Evolutionary conservation across 2,329 filamentous ascomycete species (phyloP), one percentile per base, ranked within the genome.

Genomic region (Diplodia mutila): DNA sequence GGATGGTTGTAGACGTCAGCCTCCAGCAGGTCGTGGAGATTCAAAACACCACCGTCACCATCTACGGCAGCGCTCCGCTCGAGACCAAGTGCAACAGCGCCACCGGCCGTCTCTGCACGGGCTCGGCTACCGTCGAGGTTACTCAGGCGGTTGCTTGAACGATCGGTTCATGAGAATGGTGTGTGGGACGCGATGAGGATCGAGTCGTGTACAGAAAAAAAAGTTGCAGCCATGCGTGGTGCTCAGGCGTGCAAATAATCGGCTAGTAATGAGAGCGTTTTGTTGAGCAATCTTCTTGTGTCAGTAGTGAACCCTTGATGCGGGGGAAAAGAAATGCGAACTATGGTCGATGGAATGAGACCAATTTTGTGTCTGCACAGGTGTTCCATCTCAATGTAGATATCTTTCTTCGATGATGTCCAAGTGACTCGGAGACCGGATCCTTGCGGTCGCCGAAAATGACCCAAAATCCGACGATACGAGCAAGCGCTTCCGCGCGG

Each of bases 111-210:
- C n/a, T 29, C 46, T 63, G 59, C 42, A 51, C 18, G 0, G 59
- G 59, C 42, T 63, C 59, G 16, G 42, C 42, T 27, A 63, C 59
- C 4, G 59, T 63, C 7, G 59, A 63, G 46, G 59, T 63, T 7
- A 49, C 59, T 7, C n/a, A 49, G 42, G 59, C 59, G 18, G n/a
- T 51, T 63, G 59, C 46, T 63, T 63, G 25, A 42, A 49, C 27
- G 57, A 18, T 23, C 1, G 6, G 4, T 9, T 34, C 18, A 34
- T 34, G 42, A 18, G 14, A 32, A 21, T 4, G n/a, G 6, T 7
- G n/a, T 12, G n/a, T 4, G 29, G 29, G 29, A 7, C 29, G 32
- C 32, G 32, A 34, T 11, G 29, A 32, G 5, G 8, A 32, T 8
- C 29, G 29, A 1, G 16, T 16, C 18, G 39, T 48, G 55, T 48